Evolutionary conservation across 2,329 filamentous ascomycete genomes (phyloP), one percentile per base, ranked within the genome.

Genomic region (Botrytis deweyae): DNA sequence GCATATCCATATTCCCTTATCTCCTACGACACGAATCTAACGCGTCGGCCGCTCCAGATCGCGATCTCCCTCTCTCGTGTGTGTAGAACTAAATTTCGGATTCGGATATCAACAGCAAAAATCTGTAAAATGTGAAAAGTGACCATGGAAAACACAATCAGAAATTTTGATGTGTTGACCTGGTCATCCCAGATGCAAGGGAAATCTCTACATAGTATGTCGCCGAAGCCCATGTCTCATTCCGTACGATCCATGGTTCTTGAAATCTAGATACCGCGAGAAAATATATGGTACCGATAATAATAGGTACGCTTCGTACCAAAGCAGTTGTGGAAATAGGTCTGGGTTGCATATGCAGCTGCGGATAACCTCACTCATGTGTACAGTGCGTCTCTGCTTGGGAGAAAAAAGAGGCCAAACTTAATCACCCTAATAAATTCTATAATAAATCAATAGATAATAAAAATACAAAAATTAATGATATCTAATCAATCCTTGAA

Each of bases 161-260:
- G 25, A 46, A 65, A 46, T 14, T 46, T 46, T 3, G 1, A 4
- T 36, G 22, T 65, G 25, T 46, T 44, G 9, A 36, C 63, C 29
- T 40, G 61, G 61, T 40, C 42, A 46, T 65, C 18, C 42, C 29
- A 46, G n/a, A 46, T 65, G 63, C 63, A 65, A 65, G 63, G 63
- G 16, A 65, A 65, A 65, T 65, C 42, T 65, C 42, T 65, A 65
- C 62, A 65, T 33, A 29, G n/a, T 65, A 46, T 65, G 18, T 65
- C 42, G 63, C 63, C 63, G 63, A 65, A 65, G 63, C 63, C 63
- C 63, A 33, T 33, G 42, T 65, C 42, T 33, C 29, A 46, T 25
- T 46, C n/a, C 40, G n/a, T 65, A 65, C 63, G 63, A 65, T 65
- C 62, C 40, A 46, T 44, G 42, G 40, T 33, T 46, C 29, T 44